Percentiles rank a stretch among this genome's conserved stretches.
phyloP scores from a whole-genome alignment of 441 rosid species.

The Francoa sonchifolia region DNA sequence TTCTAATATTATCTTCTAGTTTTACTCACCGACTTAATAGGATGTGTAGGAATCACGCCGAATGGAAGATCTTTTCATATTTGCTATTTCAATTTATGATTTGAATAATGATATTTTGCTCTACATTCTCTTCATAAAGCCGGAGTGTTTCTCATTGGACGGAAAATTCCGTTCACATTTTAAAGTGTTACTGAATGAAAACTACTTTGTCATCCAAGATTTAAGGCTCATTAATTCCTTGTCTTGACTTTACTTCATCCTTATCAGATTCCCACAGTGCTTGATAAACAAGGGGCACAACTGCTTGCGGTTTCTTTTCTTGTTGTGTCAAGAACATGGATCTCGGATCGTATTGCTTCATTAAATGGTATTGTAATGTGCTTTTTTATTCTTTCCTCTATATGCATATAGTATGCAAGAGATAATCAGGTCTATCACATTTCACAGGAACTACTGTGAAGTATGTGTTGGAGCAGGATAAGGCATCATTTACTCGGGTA shows the following conservation, averaged over 20 bases:
- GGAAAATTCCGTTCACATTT: too few relatives aligned
- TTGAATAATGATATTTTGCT: too few relatives aligned
- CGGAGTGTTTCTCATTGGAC: too few relatives aligned
- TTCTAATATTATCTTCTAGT: too few relatives aligned
- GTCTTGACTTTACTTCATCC: slow-evolving; percentile 11
- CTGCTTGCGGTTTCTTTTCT: slow-evolving; percentile 77
- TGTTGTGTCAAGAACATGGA: slow-evolving; percentile 88
- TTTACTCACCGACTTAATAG: too few relatives aligned
- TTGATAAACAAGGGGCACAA: slow-evolving; percentile 94
- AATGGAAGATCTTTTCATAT: too few relatives aligned
- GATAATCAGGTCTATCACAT: slow-evolving; percentile 8
- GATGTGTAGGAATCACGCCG: too few relatives aligned
- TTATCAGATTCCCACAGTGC: slow-evolving; percentile 69
- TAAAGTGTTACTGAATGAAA: too few relatives aligned
- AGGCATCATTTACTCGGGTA: slow-evolving; percentile 65
- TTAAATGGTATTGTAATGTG: slow-evolving; percentile 53
- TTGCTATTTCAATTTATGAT: too few relatives aligned
- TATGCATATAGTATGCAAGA: too few relatives aligned
- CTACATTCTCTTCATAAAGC: too few relatives aligned
- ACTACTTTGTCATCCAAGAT: neutral
- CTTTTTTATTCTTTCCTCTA: slow-evolving; percentile 2
- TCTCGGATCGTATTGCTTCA: slow-evolving; percentile 94
- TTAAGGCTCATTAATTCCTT: neutral
- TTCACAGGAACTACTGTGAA: slow-evolving; percentile 87
- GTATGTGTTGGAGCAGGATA: slow-evolving; percentile 93